A percentile compares a stretch with the other conserved stretches of the same genome.
Conservation (phyloP, 2,329 filamentous ascomycete species). For the Microdochium paspali region DNA sequence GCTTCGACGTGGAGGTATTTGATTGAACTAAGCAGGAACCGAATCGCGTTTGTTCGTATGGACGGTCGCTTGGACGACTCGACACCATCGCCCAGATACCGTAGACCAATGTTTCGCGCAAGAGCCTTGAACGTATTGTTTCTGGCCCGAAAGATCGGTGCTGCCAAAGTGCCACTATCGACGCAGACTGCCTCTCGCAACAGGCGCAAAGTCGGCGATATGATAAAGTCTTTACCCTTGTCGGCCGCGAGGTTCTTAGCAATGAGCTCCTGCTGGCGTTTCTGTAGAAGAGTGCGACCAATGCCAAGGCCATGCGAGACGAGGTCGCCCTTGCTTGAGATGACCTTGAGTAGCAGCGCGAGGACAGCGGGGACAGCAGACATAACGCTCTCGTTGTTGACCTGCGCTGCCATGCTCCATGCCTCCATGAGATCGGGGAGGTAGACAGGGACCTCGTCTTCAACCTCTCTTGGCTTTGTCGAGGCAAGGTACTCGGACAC, state of each 20-base stretch:
- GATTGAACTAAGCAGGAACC: constrained; percentile 71
- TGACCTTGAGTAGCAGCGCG: constrained; percentile 68
- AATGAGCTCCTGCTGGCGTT: constrained; percentile 70
- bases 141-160: constrained; percentile 66
- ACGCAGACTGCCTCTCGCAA: constrained; percentile 78
- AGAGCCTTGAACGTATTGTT: constrained; percentile 73
- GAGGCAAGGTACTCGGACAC: constrained; percentile 60
- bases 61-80: constrained; percentile 66
- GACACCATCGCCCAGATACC: constrained; percentile 43
- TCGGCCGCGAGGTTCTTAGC: constrained; percentile 70
- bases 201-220: constrained; percentile 78
- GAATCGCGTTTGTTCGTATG: constrained; percentile 72
- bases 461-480: constrained; percentile 38
- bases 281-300: constrained; percentile 73
- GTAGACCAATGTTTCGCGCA: constrained; percentile 70
- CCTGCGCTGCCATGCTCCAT: constrained; percentile 75
- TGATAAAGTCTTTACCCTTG: constrained; percentile 77
- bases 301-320: constrained; percentile 67
- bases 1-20: constrained; percentile 68
- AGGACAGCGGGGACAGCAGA: constrained; percentile 74
- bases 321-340: constrained; percentile 67
- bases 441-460: constrained; percentile 51
- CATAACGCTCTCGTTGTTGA: constrained; percentile 71
- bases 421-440: constrained; percentile 76
- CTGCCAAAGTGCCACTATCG: constrained; percentile 75